Conservation (phyloP, 306 rosid species). For the Abrus precatorius region DNA sequence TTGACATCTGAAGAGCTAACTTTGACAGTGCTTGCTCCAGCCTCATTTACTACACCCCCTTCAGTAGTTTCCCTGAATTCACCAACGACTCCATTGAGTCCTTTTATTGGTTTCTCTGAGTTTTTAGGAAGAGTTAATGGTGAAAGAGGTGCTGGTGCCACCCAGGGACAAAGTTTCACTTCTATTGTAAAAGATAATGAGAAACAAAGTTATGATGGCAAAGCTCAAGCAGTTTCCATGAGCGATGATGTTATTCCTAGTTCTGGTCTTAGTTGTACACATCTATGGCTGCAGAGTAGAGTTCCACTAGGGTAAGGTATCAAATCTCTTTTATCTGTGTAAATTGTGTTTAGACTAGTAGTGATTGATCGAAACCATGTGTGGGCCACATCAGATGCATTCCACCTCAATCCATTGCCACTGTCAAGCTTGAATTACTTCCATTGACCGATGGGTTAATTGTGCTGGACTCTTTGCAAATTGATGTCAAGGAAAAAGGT, state of each 20-base stretch:
- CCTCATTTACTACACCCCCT: slow-evolving; percentile 74
- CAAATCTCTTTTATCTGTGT: slow-evolving; percentile 16
- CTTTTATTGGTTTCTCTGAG: slow-evolving; percentile 71
- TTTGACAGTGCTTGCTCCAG: slow-evolving; percentile 90
- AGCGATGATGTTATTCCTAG: slow-evolving; percentile 70
- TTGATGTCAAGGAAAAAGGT: slow-evolving; percentile 95
- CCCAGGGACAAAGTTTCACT: slow-evolving; percentile 56
- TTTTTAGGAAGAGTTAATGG: slow-evolving; percentile 61
- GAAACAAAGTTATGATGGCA: slow-evolving; percentile 53
- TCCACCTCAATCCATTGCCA: slow-evolving; percentile 82
- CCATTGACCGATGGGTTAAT: slow-evolving; percentile 94
- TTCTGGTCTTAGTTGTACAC: slow-evolving; percentile 77
- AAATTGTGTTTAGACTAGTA: slow-evolving; percentile 32
- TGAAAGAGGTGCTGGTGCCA: slow-evolving; percentile 54
- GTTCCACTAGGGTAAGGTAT: slow-evolving; percentile 88
- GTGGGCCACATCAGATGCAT: slow-evolving; percentile 67
- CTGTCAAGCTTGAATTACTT: slow-evolving; percentile 92
- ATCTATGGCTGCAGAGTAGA: slow-evolving; percentile 97
- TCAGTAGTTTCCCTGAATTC: slow-evolving; percentile 79
- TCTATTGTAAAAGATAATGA: slow-evolving; percentile 57
- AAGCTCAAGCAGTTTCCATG: slow-evolving; percentile 55
- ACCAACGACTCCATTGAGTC: slow-evolving; percentile 78
- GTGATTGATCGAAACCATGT: slow-evolving; percentile 39
- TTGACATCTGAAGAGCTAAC: slow-evolving; percentile 89
- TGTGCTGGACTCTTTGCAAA: slow-evolving; percentile 82